Base-by-base conservation (phyloP, 2,329 filamentous ascomycete genomes). In the Penicillium sp. region DNA sequence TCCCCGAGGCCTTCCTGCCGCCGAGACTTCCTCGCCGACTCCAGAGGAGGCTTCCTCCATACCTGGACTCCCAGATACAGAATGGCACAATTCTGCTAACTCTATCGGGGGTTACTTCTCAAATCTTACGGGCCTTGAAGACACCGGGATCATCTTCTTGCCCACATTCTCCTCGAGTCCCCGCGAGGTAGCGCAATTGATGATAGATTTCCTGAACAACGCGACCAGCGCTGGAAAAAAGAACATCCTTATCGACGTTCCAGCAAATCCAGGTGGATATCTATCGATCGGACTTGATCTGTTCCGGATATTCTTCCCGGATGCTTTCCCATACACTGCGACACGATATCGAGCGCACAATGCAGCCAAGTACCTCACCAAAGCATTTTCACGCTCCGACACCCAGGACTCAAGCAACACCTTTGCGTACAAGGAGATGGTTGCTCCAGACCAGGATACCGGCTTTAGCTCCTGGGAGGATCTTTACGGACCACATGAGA, bases 171-270 rank as follows among this genome's bases (percentile, higher is more conserved):
- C 64, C 13, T 67, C 64, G 5, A 63, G 37, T 3, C 61, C 70
- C 8, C 19, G 42, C 7, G 60, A 68, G 16, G 64, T 71, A 22
- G 66, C 66, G 7, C 55, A 66, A 25, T 38, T 68, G 13, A 63
- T 65, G 2, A 61, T 64, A 30, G 56, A 71, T 11, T 74, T 74
- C 55, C 38, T 74, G 22, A 58, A 65, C 6, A 71, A 73, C 38
- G 71, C 68, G 56, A 69, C 66, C 14, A 53, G 55, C 1, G 76
- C 77, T 1, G 79, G 80, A 2, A 87, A 87, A 70, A 84, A 78
- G n/a, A 87, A 85, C 70, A 77, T 91, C 5, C 79, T 91, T 33
- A 83, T 91, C 60, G 89, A 91, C 64, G 69, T 90, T 6, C 81
- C 84, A 4, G 80, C 78, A 2, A 91, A 91, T 64, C 79, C 78